Base-by-base conservation (phyloP, 805 yeast genomes). In the Wickerhamomyces alni region DNA sequence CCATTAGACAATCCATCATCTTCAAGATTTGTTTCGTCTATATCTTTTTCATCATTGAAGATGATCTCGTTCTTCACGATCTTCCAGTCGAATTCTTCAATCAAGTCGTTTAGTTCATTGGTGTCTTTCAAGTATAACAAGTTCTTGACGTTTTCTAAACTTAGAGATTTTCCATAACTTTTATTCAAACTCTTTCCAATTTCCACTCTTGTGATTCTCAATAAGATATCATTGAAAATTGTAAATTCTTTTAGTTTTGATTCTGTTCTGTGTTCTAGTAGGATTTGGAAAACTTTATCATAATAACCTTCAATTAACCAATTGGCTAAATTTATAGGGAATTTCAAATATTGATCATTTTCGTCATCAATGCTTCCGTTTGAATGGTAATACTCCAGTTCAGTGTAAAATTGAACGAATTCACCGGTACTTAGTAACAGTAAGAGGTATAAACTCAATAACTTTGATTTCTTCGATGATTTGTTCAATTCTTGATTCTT, bases 251-350 rank as follows among this genome's bases (percentile, higher is more conserved):
- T 75, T 81, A 78, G 33, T 54, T 58, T 38, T 46, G 50, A 8
- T 60, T 61, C 53, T 65, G 66, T 29, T 72, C 40, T 85, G 72
- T 50, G 77, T 81, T 83, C 93, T 12, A 40, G 34, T 25, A 44
- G 29, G 2, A 44, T 35, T 6, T 35, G 37, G 29, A 44, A 85
- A 34, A 89, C 91, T 62, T 86, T 86, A 61, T 87, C 93, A 63
- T 89, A 93, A 48, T 91, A 84, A 32, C 99, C 99, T 65, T 93
- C 98, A 82, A 91, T 87, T 48, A 93, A 75, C 83, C 94, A 87
- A 48, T 86, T 80, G 61, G 93, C 98, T 52, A 93, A 78, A 50
- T 80, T 80, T 39, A 91, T 80, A 18, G 98, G 98, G 59, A 88
- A 88, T 35, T 77, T 74, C 50, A 91, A 68, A 58, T 72, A 86